These are phyloP conservation scores for Geranium rotundifolium DNA, from an alignment of 345 rosid genomes.

Conservation along the genomic window DNA sequence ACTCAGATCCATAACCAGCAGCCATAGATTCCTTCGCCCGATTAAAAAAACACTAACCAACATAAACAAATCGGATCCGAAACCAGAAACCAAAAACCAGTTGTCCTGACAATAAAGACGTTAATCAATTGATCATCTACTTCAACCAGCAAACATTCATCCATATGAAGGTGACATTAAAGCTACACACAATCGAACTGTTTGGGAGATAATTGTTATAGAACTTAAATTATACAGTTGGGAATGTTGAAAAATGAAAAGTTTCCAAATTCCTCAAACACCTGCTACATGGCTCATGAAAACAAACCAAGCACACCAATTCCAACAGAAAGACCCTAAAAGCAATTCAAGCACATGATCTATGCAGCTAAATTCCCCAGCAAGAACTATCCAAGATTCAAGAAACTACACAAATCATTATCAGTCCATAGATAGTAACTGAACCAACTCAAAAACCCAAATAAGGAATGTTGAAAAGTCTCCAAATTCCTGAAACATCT, in stretches of 20 bases:
- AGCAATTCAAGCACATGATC: too few species aligned
- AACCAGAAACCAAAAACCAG: background rate
- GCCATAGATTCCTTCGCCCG: background rate
- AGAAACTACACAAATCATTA: too few species aligned
- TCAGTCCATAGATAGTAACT: too few species aligned
- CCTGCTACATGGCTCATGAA: too few species aligned
- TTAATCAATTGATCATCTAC: background rate
- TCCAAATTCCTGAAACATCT: too few species aligned
- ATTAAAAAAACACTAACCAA: background rate
- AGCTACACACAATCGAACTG: background rate
- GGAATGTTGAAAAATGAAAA: too few species aligned
- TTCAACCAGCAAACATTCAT: background rate
- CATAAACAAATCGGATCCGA: background rate
- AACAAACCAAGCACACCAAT: too few species aligned
- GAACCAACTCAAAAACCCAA: too few species aligned
- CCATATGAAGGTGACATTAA: background rate
- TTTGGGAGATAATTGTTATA: background rate
- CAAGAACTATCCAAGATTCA: too few species aligned
- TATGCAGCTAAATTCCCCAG: too few species aligned
- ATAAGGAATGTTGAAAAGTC: background rate
- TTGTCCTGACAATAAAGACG: background rate
- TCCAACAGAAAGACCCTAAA: too few species aligned
- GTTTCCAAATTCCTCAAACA: too few species aligned
- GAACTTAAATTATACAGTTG: background rate
- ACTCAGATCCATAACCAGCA: background rate